Evolutionary conservation across 345 rosid genomes (phyloP), one percentile per base, ranked within the genome.

Genomic region (Pistacia integerrima): DNA sequence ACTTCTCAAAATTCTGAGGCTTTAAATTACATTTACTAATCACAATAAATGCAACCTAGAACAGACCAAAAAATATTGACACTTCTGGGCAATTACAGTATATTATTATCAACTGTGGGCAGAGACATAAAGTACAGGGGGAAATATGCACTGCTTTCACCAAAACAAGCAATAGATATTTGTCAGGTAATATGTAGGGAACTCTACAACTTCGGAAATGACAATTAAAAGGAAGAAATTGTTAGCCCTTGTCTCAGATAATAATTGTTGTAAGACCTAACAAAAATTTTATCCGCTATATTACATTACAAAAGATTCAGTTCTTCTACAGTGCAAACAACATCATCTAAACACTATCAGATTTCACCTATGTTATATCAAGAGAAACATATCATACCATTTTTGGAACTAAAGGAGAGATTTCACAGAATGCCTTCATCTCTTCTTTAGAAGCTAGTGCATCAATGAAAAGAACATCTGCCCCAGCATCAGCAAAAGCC

Each of bases 401-500:
- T 88, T 95, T 95, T 49, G 98, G 99, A 81, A 93, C 90, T 18
- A 74, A 28, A 5, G 93, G 97, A 74, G 94, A 85, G 73, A 90
- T 82, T 82, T 87, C 87, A 79, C 99, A 95, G 75, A 95, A 95
- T n/a, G 93, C 81, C 84, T 83, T 89, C 99, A 95, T 93, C 87
- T 95, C 99, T 78, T 95, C 99, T 67, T 83, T 90, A 14, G 94
- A 91, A 64, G 84, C 90, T 72, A 95, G 87, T 69, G 94, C 91
- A 76, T 93, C 94, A 65, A 93, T 75, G 51, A 89, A 91, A 69
- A 95, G 88, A 79, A 90, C 94, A 87, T 95, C 99, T 33, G 96
- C 98, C 80, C 99, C 96, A 66, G 94, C 96, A 85, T 93, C 96
- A 72, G 94, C 94, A 79, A 95, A 95, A 83, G 97, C 94, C 82